These are phyloP conservation scores for Wallacemonas sp. DNA, from an alignment of 208 protist species.

Conservation along the genomic window DNA sequence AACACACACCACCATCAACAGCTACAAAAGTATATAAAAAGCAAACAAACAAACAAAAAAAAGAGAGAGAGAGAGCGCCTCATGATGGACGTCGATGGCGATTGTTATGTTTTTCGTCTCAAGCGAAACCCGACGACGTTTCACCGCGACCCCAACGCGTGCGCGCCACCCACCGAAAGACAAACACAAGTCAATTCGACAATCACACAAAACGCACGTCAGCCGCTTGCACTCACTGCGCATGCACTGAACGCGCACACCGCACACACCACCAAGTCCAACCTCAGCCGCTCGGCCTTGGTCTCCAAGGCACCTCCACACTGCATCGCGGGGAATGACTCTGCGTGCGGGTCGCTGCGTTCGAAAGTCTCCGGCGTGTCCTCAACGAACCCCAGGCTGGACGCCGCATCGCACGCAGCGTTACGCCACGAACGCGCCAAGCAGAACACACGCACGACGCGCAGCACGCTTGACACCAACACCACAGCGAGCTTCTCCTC, in stretches of 20 bases:
- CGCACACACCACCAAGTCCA: too few species aligned
- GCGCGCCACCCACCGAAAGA: background rate
- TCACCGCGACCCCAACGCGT: constrained; percentile 10
- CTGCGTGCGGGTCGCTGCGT: background rate
- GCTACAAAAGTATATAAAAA: too few species aligned
- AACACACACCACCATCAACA: too few species aligned
- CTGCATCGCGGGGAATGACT: background rate
- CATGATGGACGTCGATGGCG: background rate
- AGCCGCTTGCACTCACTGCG: background rate
- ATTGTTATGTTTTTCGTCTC: constrained; percentile 27
- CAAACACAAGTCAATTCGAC: too few species aligned
- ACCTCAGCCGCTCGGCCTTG: too few species aligned
- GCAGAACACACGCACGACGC: too few species aligned
- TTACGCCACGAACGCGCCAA: constrained; percentile 16
- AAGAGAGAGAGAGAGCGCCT: too few species aligned
- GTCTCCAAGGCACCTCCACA: too few species aligned
- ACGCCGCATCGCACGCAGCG: constrained; percentile 18
- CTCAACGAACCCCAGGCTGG: background rate
- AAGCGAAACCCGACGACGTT: constrained; percentile 27
- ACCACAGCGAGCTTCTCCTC: too few species aligned
- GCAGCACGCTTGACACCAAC: too few species aligned
- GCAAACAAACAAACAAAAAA: background rate
- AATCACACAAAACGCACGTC: background rate
- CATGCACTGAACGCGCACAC: background rate
- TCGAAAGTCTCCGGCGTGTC: background rate